Evolutionary conservation across 1,139 yeast species (phyloP).

Genomic region (Magnusiomyces starmeri): DNA sequence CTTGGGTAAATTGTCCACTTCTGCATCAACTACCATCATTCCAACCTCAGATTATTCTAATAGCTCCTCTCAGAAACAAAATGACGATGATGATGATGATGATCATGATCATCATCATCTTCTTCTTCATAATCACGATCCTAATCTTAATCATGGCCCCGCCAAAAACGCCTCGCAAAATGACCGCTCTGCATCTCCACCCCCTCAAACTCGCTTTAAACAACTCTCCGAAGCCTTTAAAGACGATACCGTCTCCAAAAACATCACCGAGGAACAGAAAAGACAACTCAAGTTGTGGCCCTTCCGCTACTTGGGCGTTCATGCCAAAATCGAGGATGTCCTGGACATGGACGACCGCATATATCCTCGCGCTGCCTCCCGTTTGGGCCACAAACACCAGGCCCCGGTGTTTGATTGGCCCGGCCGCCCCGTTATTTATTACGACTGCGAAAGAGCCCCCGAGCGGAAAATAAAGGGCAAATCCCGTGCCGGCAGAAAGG

Average conservation of each 20-base stretch:
- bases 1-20: neutral
- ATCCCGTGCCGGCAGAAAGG: conserved; percentile 2
- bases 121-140: neutral
- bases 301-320: conserved; percentile 71
- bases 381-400: conserved; percentile 72
- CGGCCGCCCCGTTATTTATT: conserved; percentile 62
- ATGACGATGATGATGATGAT: too few species aligned
- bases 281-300: conserved; percentile 47
- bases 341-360: conserved; percentile 75
- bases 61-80: too few species aligned
- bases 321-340: conserved; percentile 70
- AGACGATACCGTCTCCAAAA: conserved; percentile 16
- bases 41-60: too few species aligned
- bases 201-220: conserved; percentile 50
- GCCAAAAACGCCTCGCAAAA: neutral
- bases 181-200: conserved; percentile 8
- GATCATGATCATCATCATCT: neutral
- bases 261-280: conserved; percentile 34
- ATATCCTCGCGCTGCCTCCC: conserved; percentile 73
- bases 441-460: conserved; percentile 39
- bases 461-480: conserved; percentile 23
- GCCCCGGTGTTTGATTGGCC: conserved; percentile 63
- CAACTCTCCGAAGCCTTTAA: conserved; percentile 44
- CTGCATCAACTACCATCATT: neutral
- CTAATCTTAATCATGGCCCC: neutral